These are phyloP conservation scores for Eremochloa ophiuroides DNA, from an alignment of 176 grass and related monocot genomes.

Conservation along the genomic window DNA sequence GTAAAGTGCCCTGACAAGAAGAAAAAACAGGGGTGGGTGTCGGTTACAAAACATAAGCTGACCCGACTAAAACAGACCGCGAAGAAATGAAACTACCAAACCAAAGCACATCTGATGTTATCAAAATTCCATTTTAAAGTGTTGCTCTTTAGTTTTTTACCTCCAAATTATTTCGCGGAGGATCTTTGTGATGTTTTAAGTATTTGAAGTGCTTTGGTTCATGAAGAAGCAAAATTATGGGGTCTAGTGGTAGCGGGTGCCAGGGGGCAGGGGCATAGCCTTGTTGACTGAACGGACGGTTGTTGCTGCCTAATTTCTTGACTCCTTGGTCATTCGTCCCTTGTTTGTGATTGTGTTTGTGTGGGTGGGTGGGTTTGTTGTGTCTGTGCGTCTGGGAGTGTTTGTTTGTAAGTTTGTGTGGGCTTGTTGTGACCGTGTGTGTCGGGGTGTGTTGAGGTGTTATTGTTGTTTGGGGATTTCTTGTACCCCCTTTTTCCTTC, in stretches of 20 bases:
- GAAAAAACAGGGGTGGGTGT: neutral
- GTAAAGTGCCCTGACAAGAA: neutral
- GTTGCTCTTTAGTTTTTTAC: neutral
- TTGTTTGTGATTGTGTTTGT: neutral
- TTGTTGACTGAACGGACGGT: too few species aligned
- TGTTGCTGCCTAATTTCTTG: too few species aligned
- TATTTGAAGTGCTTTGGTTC: neutral
- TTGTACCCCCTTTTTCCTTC: neutral
- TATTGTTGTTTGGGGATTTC: neutral
- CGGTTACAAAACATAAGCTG: neutral
- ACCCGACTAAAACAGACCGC: neutral
- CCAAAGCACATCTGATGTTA: neutral
- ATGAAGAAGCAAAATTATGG: too few species aligned
- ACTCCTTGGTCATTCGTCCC: too few species aligned
- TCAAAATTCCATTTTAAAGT: neutral
- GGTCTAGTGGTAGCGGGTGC: too few species aligned
- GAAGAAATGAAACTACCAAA: neutral
- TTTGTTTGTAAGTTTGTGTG: neutral
- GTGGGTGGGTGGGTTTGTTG: neutral
- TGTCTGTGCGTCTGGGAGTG: neutral
- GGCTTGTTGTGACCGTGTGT: neutral
- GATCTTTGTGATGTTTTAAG: neutral
- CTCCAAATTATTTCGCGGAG: neutral
- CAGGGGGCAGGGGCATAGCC: too few species aligned
- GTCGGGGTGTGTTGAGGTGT: neutral